Conservation (phyloP, 768 basidiomycete species). For the Pleurotus citrinopileatus region DNA sequence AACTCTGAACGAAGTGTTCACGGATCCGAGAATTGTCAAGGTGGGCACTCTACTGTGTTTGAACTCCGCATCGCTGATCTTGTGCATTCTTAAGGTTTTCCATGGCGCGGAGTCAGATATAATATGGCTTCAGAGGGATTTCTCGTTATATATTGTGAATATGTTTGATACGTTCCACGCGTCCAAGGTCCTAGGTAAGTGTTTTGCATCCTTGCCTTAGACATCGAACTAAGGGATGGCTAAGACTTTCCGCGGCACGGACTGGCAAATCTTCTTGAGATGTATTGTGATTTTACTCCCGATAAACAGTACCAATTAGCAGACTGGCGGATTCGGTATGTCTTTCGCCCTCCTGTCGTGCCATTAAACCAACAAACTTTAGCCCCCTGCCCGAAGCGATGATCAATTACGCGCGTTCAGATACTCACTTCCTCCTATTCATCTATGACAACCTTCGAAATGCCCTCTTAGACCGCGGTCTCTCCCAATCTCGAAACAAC, state of each 20-base stretch:
- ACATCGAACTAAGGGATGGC: background rate
- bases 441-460: conserved; percentile 91
- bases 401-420: conserved; percentile 89
- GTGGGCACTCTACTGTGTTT: too few relatives aligned
- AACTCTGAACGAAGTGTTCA: conserved; percentile 79
- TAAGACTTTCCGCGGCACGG: conserved; percentile 82
- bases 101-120: conserved; percentile 96
- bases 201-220: conserved; percentile 7
- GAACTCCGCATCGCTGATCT: background rate
- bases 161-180: conserved; percentile 98
- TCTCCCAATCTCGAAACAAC: conserved; percentile 33
- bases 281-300: conserved; percentile 86
- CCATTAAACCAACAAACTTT: background rate
- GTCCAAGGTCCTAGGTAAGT: conserved; percentile 77
- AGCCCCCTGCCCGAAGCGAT: conserved; percentile 86
- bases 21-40: conserved; percentile 83
- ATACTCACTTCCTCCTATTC: conserved; percentile 93
- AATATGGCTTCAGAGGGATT: conserved; percentile 95
- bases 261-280: conserved; percentile 78
- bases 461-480: conserved; percentile 74
- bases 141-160: conserved; percentile 90
- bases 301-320: conserved; percentile 97
- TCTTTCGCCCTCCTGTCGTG: background rate
- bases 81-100: conserved; percentile 64
- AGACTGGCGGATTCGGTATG: conserved; percentile 91